phyloP scores from a whole-genome alignment of 2,329 filamentous ascomycete species.

The Hypocreales sp. region DNA sequence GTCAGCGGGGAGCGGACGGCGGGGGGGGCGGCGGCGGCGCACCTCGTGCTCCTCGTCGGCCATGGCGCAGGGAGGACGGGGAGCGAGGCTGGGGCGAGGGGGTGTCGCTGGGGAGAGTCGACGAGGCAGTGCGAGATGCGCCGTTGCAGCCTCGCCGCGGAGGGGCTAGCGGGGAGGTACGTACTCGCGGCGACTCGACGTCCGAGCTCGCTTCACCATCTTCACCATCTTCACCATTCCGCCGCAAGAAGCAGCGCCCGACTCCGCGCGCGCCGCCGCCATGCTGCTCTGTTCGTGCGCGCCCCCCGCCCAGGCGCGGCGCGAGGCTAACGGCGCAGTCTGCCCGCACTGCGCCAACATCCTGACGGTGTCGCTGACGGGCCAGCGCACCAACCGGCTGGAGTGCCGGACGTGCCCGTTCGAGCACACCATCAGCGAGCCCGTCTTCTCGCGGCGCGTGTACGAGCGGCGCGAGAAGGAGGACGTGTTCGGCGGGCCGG shows the following conservation, averaged over 20 bases:
- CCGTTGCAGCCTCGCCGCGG: no score
- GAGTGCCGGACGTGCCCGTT: slow-evolving; percentile 95
- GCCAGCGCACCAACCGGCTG: slow-evolving; percentile 58
- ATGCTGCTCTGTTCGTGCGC: slow-evolving; percentile 52
- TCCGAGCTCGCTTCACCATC: no score
- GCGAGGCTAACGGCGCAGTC: slow-evolving; percentile 30
- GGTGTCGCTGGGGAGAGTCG: not conserved
- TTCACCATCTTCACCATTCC: no score
- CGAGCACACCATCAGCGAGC: slow-evolving; percentile 65
- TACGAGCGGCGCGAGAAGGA: slow-evolving; percentile 81
- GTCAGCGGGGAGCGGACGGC: not conserved
- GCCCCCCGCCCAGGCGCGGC: no score
- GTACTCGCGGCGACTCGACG: no score
- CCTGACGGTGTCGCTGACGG: slow-evolving; percentile 53
- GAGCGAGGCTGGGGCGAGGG: not conserved
- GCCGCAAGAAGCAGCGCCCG: no score
- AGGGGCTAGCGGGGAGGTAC: no score
- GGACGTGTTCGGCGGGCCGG: slow-evolving; percentile 76
- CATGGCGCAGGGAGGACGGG: slow-evolving; percentile 2
- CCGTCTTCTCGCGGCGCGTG: slow-evolving; percentile 68
- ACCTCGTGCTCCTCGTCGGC: slow-evolving; percentile 9
- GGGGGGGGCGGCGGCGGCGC: not conserved
- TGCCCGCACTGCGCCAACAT: slow-evolving; percentile 76
- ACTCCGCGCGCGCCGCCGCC: no score
- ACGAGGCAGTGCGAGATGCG: no score